Evolutionary conservation across 1,139 yeast species (phyloP), one percentile per base, ranked within the genome.

Genomic region (Candida frijolesensis): DNA sequence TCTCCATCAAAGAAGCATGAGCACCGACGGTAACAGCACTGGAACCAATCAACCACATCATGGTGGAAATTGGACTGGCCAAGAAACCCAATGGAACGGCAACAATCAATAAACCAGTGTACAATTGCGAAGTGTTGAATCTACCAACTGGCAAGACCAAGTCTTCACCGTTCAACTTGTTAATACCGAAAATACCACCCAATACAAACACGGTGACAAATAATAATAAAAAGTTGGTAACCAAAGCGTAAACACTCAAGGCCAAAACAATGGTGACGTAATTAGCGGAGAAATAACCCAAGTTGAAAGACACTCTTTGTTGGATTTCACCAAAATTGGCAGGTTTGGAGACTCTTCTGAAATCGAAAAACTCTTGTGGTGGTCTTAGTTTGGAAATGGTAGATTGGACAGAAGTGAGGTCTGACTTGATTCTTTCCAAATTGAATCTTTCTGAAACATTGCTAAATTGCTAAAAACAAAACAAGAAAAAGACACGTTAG

Each of bases 11-110:
- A 12, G 95, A 74, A 49, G 99, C 98, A 71, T 95, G 99, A 12
- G 96, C 84, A 51, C 92, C 77, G 47, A 95, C 94, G 46, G 87
- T 73, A 48, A 91, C 96, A 41, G 89, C 86, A 19, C 97, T 88
- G 8, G 97, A 95, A 60, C 99, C 99, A 65, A 95, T 84, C 61
- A 95, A 82, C 99, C 99, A 95, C 83, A 95, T 80, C 77, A 95
- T 74, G 30, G 99, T 91, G 52, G 96, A 83, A 60, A 95, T 82
- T 47, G 99, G 99, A 59, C 96, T 87, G 25, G 99, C 98, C 61
- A 91, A 75, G 66, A 95, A 84, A 12, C 96, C 96, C 60, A 94
- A 79, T 18, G 99, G 99, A 47, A 94, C 76, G 47, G 96, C 83
- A 57, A 88, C 75, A 58, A 87, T 76, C 59, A 91, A 74, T 62